These are phyloP conservation scores for Polyporus arcularius DNA, from an alignment of 768 basidiomycete species.

Conservation along the genomic window DNA sequence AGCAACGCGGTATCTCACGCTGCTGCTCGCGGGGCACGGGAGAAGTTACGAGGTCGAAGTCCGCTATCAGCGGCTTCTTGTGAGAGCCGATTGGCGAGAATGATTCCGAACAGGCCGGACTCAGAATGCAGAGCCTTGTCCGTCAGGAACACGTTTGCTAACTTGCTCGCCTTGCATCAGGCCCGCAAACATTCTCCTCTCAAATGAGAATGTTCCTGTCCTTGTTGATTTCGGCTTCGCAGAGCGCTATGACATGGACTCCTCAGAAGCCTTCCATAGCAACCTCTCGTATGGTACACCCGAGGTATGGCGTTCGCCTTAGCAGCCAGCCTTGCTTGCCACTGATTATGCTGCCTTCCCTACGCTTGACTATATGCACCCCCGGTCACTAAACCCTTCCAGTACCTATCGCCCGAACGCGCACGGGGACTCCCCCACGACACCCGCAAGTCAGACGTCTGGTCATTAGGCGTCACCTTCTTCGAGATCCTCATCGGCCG, in stretches of 20 bases:
- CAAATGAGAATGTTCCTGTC: constrained; percentile 74
- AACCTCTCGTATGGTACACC: constrained; percentile 90
- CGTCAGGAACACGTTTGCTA: too few relatives aligned
- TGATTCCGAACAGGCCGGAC: too few relatives aligned
- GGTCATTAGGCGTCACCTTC: constrained; percentile 87
- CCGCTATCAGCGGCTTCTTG: too few relatives aligned
- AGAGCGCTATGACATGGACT: constrained; percentile 72
- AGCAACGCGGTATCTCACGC: background rate
- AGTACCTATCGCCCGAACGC: constrained; percentile 93
- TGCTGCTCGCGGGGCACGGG: background rate
- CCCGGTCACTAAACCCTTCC: background rate
- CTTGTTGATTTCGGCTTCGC: constrained; percentile 98
- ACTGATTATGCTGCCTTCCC: constrained; percentile 9
- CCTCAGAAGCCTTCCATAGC: constrained; percentile 72
- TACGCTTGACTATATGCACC: background rate
- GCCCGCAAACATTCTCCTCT: constrained; percentile 92
- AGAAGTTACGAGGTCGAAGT: background rate
- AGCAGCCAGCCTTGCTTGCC: too few relatives aligned
- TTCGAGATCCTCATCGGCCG: constrained; percentile 93
- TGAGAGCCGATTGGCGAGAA: too few relatives aligned
- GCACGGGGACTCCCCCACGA: constrained; percentile 89
- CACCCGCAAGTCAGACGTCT: constrained; percentile 87
- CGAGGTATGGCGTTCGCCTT: constrained; percentile 51
- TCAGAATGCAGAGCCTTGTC: too few relatives aligned
- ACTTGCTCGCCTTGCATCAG: constrained; percentile 37